phyloP scores from a whole-genome alignment of 2,329 filamentous ascomycete species.

The Pyrenochaeta sp. region DNA sequence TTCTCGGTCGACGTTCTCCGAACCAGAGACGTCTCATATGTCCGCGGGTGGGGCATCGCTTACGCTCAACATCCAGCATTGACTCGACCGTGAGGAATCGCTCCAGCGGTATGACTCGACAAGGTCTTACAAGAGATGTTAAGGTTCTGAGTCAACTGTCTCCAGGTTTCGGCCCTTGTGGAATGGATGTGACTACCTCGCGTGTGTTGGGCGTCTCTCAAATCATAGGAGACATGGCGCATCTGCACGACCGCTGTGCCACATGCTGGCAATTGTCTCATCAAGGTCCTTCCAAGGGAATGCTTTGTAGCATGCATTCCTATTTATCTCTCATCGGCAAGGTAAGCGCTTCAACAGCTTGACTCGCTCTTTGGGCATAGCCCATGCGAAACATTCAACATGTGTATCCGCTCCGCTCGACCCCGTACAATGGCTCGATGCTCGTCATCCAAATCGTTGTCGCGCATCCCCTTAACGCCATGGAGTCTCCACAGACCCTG shows the following conservation, averaged over 20 bases:
- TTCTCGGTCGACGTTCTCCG: neutral
- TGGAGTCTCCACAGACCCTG: neutral
- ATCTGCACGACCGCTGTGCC: neutral
- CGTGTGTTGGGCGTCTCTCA: neutral
- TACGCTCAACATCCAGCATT: neutral
- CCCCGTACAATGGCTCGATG: neutral
- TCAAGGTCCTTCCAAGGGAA: neutral
- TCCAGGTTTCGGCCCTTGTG: neutral
- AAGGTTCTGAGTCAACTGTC: neutral
- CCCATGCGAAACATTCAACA: neutral
- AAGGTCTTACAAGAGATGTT: neutral
- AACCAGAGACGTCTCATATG: neutral
- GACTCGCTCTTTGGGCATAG: neutral
- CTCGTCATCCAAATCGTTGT: neutral
- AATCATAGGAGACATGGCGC: neutral
- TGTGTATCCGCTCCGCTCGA: neutral
- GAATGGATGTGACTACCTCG: too few relatives aligned
- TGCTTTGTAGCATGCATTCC: neutral
- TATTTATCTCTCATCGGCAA: neutral
- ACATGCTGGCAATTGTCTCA: neutral
- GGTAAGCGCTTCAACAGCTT: neutral
- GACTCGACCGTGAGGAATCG: neutral
- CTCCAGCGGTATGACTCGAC: neutral
- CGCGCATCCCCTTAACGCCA: neutral
- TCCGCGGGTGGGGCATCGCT: neutral